Conservation (phyloP, 345 rosid genomes). For the Heritiera fomes region DNA sequence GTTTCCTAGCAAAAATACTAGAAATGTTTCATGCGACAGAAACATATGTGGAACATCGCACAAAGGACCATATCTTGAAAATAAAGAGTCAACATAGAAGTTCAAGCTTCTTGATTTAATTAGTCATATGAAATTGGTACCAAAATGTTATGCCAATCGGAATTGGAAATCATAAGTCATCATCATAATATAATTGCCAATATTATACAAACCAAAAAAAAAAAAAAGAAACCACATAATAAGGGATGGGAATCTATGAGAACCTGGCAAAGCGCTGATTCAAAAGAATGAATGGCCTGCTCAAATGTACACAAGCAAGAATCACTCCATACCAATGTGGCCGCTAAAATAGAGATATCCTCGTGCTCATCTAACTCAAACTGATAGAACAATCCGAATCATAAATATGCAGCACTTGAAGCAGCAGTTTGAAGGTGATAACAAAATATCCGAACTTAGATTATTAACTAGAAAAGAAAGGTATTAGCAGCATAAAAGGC, state of each 20-base stretch:
- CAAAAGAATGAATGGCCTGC: conserved; percentile 60
- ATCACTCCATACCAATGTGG: conserved; percentile 76
- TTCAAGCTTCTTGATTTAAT: neutral
- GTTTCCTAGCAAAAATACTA: neutral
- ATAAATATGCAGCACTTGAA: neutral
- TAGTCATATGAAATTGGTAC: neutral
- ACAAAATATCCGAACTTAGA: neutral
- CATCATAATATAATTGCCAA: neutral
- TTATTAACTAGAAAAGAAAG: neutral
- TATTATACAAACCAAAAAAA: neutral
- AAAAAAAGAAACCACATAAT: conserved; percentile 1
- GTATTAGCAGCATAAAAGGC: neutral
- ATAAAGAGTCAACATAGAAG: neutral
- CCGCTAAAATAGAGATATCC: conserved; percentile 65
- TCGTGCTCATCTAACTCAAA: conserved; percentile 72
- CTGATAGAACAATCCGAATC: conserved; percentile 44
- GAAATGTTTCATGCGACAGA: neutral
- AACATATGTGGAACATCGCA: neutral
- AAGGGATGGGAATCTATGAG: conserved; percentile 7
- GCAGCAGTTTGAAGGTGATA: conserved; percentile 14
- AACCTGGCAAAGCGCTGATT: conserved; percentile 68
- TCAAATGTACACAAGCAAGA: conserved; percentile 48
- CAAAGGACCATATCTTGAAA: neutral
- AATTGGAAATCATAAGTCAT: neutral
- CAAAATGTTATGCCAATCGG: neutral